phyloP scores from a whole-genome alignment of 73 alveolate genomes.

The Tetrahymena malaccensis region DNA sequence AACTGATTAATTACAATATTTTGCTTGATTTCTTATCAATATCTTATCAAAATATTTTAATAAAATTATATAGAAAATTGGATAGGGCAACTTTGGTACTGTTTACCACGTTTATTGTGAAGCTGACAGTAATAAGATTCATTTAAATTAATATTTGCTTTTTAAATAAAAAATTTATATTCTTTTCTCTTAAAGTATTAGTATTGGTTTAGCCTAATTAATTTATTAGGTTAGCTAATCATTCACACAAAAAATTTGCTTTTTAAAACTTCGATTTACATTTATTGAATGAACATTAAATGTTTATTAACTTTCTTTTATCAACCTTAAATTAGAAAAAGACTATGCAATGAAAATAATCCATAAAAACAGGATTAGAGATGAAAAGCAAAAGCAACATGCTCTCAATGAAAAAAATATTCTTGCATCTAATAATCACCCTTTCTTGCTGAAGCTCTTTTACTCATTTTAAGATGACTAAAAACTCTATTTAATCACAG shows the following conservation, averaged over 20 bases:
- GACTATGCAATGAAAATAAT: constrained; percentile 76
- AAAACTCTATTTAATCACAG: constrained; percentile 12
- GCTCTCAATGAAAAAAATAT: not conserved
- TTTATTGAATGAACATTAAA: not conserved
- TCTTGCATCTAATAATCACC: not conserved
- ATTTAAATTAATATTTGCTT: not conserved
- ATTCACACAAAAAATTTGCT: not conserved
- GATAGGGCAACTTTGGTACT: not conserved
- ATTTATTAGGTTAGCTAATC: no score
- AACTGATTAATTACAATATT: not conserved
- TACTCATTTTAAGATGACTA: not conserved
- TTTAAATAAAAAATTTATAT: not conserved
- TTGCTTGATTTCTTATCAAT: not conserved
- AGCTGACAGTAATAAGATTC: not conserved
- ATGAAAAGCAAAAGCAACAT: not conserved
- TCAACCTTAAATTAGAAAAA: constrained; percentile 25
- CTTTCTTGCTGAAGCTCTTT: constrained; percentile 14
- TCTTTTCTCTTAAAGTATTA: not conserved
- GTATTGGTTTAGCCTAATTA: no score
- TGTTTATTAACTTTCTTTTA: not conserved
- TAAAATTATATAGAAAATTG: not conserved
- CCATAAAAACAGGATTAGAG: constrained; percentile 33
- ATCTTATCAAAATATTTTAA: not conserved
- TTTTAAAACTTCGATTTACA: not conserved
- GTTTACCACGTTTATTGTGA: not conserved